Conservation (phyloP, 805 yeast species). For the Peterozyma toletana region DNA sequence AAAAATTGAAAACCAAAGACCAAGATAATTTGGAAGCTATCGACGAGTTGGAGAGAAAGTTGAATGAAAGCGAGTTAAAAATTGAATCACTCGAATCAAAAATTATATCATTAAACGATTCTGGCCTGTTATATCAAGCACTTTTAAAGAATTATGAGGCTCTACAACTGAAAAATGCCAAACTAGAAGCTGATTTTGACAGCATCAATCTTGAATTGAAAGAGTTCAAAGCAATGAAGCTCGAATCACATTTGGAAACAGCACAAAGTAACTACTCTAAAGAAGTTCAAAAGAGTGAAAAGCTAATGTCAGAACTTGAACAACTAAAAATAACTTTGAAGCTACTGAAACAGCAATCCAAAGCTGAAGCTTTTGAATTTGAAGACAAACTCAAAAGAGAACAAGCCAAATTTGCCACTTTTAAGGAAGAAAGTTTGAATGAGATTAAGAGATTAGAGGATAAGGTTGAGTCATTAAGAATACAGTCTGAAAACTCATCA, state of each 20-base stretch:
- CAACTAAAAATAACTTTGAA: slow-evolving; percentile 14
- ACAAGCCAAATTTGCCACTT: slow-evolving; percentile 15
- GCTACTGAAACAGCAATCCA: slow-evolving; percentile 16
- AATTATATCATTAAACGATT: slow-evolving; percentile 31
- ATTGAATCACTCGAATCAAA: slow-evolving; percentile 9
- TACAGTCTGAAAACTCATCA: slow-evolving; percentile 44
- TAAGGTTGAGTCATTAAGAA: slow-evolving; percentile 61
- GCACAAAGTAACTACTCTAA: slow-evolving; percentile 24
- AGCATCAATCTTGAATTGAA: slow-evolving; percentile 19
- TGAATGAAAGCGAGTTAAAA: slow-evolving; percentile 11
- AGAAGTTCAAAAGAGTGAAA: slow-evolving; percentile 20
- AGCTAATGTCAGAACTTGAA: slow-evolving; percentile 15
- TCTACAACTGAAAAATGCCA: slow-evolving; percentile 16
- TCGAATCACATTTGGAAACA: slow-evolving; percentile 23
- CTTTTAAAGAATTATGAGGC: slow-evolving; percentile 13
- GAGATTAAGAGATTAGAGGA: slow-evolving; percentile 60
- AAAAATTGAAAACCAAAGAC: slow-evolving; percentile 47
- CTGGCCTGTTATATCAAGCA: slow-evolving; percentile 21
- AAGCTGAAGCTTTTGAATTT: slow-evolving; percentile 16
- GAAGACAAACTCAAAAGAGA: slow-evolving; percentile 21
- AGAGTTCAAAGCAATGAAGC: slow-evolving; percentile 24
- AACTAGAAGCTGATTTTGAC: slow-evolving; percentile 16
- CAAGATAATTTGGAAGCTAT: slow-evolving; percentile 26
- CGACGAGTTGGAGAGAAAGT: slow-evolving; percentile 18
- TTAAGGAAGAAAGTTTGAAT: slow-evolving; percentile 22